Evolutionary conservation across 352 stramenopile species (phyloP).

Genomic region (Nannochloropsis limnetica): DNA sequence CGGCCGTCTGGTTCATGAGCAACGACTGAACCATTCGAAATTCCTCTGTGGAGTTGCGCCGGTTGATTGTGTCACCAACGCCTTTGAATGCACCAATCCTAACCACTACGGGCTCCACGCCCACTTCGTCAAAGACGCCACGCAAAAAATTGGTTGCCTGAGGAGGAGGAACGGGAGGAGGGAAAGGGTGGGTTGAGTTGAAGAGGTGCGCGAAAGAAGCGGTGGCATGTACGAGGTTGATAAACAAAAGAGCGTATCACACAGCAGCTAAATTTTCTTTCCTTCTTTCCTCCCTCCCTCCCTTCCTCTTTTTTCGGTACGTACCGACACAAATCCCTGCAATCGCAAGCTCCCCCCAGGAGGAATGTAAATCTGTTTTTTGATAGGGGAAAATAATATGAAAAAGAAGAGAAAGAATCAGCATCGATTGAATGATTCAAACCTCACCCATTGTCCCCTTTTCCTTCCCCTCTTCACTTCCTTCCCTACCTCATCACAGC

Average conservation of each 20-base stretch:
- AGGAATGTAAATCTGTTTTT: neutral
- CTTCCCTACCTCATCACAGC: neutral
- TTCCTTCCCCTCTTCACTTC: neutral
- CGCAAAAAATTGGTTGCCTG: conserved; percentile 38
- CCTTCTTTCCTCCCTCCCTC: neutral
- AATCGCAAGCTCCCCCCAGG: neutral
- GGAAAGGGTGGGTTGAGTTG: neutral
- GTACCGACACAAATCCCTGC: neutral
- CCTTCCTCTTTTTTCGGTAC: neutral
- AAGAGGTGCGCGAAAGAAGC: too few species aligned
- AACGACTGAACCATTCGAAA: conserved; percentile 35
- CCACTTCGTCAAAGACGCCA: conserved; percentile 42
- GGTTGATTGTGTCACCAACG: conserved; percentile 41
- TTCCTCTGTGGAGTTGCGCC: conserved; percentile 38
- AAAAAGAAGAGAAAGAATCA: neutral
- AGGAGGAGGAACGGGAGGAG: neutral
- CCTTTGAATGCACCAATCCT: conserved; percentile 51
- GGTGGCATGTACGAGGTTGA: neutral
- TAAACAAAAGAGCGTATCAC: neutral
- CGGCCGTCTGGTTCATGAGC: conserved; percentile 20
- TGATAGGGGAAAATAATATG: neutral
- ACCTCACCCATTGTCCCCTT: neutral
- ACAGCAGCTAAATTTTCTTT: neutral
- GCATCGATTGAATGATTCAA: neutral
- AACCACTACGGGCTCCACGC: conserved; percentile 47